phyloP scores from a whole-genome alignment of 805 yeast genomes.

The Saccharomycopsis oosterbeekiorum region DNA sequence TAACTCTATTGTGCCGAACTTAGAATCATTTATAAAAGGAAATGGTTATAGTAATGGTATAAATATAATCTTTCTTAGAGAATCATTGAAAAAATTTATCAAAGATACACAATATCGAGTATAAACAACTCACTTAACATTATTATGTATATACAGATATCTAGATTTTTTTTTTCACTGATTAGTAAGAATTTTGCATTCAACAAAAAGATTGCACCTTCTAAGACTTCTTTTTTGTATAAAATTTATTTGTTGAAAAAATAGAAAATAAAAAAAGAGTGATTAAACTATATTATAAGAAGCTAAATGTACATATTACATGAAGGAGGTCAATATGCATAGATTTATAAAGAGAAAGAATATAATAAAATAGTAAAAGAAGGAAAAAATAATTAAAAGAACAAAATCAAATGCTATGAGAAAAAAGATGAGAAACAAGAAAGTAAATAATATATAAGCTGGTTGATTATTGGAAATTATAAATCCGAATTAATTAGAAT shows the following conservation, averaged over 20 bases:
- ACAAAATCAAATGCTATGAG: background rate
- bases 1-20: background rate
- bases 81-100: constrained; percentile 5
- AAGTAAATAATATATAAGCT: background rate
- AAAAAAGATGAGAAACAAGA: background rate
- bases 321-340: background rate
- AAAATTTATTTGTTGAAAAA: too few species aligned
- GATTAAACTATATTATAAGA: background rate
- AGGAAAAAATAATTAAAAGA: background rate
- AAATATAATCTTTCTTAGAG: background rate
- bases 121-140: background rate
- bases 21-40: constrained; percentile 4
- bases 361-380: background rate
- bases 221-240: too few species aligned
- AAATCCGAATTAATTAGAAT: constrained; percentile 5
- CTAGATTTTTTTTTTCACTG: too few species aligned
- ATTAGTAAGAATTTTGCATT: too few species aligned
- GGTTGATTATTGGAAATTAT: background rate
- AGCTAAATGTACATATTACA: background rate
- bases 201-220: too few species aligned
- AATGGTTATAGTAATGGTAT: constrained; percentile 9
- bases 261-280: background rate
- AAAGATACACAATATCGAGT: constrained; percentile 5
- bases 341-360: background rate
- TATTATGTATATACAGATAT: background rate